A percentile compares a stretch with the other conserved stretches of the same genome.
Evolutionary conservation across 768 basidiomycete genomes (phyloP).

Genomic region (Lactarius deliciosus): DNA sequence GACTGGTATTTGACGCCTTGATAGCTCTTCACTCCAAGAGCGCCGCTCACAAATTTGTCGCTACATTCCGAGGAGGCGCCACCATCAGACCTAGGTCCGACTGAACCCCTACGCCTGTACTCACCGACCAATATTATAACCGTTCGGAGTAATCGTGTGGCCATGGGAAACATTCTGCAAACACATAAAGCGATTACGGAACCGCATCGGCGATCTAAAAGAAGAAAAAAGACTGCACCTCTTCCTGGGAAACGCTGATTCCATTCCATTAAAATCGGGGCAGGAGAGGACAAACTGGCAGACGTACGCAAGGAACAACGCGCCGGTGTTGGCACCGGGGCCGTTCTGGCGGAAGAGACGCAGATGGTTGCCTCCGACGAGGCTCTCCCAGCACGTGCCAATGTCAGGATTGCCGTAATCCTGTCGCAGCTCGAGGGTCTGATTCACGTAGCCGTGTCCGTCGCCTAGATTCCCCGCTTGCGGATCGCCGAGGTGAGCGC

Average conservation of each 20-base stretch:
- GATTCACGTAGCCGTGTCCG: slow-evolving; percentile 45
- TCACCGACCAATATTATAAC: slow-evolving; percentile 38
- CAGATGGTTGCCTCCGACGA: slow-evolving; percentile 30
- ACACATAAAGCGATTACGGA: not conserved
- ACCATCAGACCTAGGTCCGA: not conserved
- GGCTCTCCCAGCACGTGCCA: slow-evolving; percentile 46
- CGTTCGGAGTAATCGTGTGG: slow-evolving; percentile 34
- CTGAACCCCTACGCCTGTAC: not conserved
- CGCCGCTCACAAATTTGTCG: slow-evolving; percentile 17
- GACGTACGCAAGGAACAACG: slow-evolving; percentile 40
- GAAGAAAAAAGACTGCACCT: slow-evolving; percentile 12
- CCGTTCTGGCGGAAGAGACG: slow-evolving; percentile 37
- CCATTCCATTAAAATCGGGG: not conserved
- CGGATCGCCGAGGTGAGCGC: slow-evolving; percentile 38
- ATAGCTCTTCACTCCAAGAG: slow-evolving; percentile 9
- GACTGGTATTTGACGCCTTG: slow-evolving; percentile 44
- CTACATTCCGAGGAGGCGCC: slow-evolving; percentile 1
- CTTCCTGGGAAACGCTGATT: slow-evolving; percentile 33
- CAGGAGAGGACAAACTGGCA: not conserved
- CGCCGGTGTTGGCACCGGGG: slow-evolving; percentile 35
- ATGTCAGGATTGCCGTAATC: slow-evolving; percentile 40
- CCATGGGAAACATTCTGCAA: slow-evolving; percentile 24
- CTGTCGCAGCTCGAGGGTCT: slow-evolving; percentile 46
- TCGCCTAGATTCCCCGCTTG: slow-evolving; percentile 50
- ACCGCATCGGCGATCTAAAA: not conserved